Percentiles rank a stretch among this genome's conserved stretches.
phyloP scores from a whole-genome alignment of 108 stramenopile species.

The Craspedostauros australis region DNA sequence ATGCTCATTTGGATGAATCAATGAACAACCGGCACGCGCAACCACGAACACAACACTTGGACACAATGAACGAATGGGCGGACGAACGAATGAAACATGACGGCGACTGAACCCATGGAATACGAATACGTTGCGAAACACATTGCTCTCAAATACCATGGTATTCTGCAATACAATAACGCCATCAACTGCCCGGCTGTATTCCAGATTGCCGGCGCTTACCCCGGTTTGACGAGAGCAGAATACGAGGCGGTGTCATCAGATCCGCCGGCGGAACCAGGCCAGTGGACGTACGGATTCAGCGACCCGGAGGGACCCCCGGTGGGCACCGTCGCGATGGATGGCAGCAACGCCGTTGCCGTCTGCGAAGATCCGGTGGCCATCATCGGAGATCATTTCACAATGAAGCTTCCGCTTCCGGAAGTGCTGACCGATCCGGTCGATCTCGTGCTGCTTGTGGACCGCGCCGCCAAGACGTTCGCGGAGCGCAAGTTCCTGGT shows the following conservation, averaged over 20 bases:
- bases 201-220: conserved; percentile 77
- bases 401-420: conserved; percentile 57
- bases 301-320: conserved; percentile 87
- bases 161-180: too few species aligned
- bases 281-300: conserved; percentile 87
- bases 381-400: conserved; percentile 70
- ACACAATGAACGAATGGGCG: too few species aligned
- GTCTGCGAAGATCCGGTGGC: conserved; percentile 70
- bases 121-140: too few species aligned
- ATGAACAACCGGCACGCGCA: too few species aligned
- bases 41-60: too few species aligned
- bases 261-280: conserved; percentile 54
- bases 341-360: conserved; percentile 53
- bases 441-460: conserved; percentile 71
- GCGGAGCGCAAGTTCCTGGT: conserved; percentile 77
- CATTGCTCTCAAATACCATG: too few species aligned
- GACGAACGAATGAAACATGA: too few species aligned
- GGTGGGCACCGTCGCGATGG: conserved; percentile 78
- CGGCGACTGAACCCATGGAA: too few species aligned
- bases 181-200: too few species aligned
- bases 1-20: too few species aligned
- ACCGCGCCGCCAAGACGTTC: conserved; percentile 53
- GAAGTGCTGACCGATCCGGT: conserved; percentile 56
- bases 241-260: conserved; percentile 61
- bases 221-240: conserved; percentile 67